These are phyloP conservation scores for Fraxinus pennsylvanica DNA, from an alignment of 257 asterid genomes.

Conservation along the genomic window DNA sequence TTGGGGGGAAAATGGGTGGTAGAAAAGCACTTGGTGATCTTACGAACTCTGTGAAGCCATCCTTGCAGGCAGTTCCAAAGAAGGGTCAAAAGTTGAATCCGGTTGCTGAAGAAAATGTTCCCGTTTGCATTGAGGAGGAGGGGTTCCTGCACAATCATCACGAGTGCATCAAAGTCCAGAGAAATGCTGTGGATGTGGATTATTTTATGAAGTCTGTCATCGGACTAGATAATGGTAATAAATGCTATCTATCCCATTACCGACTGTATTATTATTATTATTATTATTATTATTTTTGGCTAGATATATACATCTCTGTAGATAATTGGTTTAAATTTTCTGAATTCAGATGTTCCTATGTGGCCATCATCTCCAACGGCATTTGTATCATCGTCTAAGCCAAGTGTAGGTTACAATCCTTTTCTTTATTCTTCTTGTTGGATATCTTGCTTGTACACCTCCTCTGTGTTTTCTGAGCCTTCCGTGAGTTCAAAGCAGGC, in stretches of 20 bases:
- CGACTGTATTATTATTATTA: background rate
- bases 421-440: background rate
- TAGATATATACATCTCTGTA: background rate
- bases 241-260: background rate
- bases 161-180: constrained; percentile 70
- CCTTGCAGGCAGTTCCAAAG: constrained; percentile 38
- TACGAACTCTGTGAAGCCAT: constrained; percentile 67
- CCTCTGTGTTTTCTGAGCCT: too few relatives aligned
- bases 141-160: constrained; percentile 74
- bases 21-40: constrained; percentile 81
- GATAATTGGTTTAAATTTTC: background rate
- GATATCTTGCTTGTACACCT: background rate
- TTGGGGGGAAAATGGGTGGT: constrained; percentile 55
- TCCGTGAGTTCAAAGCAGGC: background rate
- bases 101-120: constrained; percentile 38
- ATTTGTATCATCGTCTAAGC: constrained; percentile 32
- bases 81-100: constrained; percentile 40
- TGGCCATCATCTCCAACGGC: constrained; percentile 34
- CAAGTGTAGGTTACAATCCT: constrained; percentile 36
- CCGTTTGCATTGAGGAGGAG: constrained; percentile 50
- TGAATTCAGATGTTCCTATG: constrained; percentile 30
- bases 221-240: constrained; percentile 62
- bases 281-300: background rate
- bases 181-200: constrained; percentile 42
- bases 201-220: constrained; percentile 56